These are phyloP conservation scores for Kodamaea restingae DNA, from an alignment of 805 yeast genomes.

Conservation along the genomic window DNA sequence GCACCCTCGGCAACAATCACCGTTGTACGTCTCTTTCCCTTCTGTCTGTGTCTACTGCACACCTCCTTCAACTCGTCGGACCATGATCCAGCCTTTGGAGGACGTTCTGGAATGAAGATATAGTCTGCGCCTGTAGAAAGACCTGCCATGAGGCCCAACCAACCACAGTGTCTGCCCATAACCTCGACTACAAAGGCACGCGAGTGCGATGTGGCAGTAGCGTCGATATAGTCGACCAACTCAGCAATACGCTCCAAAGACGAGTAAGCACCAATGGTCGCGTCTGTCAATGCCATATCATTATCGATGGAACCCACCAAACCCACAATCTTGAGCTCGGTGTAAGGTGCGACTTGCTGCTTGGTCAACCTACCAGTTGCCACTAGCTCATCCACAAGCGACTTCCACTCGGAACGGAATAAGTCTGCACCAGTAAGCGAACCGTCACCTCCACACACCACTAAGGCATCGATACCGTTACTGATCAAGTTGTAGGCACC, in stretches of 20 bases:
- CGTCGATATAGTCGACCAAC: slow-evolving; percentile 76
- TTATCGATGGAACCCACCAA: slow-evolving; percentile 81
- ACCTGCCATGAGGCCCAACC: slow-evolving; percentile 82
- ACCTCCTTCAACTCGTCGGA: slow-evolving; percentile 61
- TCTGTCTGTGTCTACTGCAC: slow-evolving; percentile 57
- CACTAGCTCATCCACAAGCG: slow-evolving; percentile 55
- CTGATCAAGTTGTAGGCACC: slow-evolving; percentile 64
- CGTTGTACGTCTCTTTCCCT: slow-evolving; percentile 74
- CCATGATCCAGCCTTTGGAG: slow-evolving; percentile 64
- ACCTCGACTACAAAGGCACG: slow-evolving; percentile 83
- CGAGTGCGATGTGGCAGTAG: slow-evolving; percentile 79
- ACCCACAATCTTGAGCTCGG: slow-evolving; percentile 66
- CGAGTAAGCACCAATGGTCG: slow-evolving; percentile 80
- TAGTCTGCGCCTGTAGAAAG: slow-evolving; percentile 77
- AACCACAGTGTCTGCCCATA: slow-evolving; percentile 89
- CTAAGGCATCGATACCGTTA: slow-evolving; percentile 71
- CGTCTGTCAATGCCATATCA: slow-evolving; percentile 81
- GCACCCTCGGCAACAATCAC: slow-evolving; percentile 88
- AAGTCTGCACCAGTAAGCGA: slow-evolving; percentile 79
- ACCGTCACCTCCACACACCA: slow-evolving; percentile 84
- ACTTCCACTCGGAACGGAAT: slow-evolving; percentile 75
- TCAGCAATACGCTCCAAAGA: slow-evolving; percentile 70
- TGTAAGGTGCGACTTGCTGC: slow-evolving; percentile 44
- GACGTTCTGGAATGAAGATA: slow-evolving; percentile 76
- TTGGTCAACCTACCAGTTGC: slow-evolving; percentile 41